phyloP scores from a whole-genome alignment of 2,329 filamentous ascomycete species.

The Ophiostoma ulmi region DNA sequence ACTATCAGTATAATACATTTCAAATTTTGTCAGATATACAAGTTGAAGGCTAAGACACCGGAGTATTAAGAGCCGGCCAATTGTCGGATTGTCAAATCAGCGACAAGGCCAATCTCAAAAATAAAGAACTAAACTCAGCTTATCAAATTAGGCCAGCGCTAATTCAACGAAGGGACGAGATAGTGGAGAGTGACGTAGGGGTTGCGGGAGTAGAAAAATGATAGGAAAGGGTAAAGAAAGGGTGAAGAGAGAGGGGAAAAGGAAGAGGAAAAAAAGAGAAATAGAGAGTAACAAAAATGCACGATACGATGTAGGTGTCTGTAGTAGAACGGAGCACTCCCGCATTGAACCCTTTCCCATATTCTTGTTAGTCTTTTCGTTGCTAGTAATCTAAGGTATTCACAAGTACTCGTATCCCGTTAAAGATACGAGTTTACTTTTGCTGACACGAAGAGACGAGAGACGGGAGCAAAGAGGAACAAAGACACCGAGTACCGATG shows the following conservation, averaged over 20 bases:
- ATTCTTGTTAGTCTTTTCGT: not conserved
- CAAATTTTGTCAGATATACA: not conserved
- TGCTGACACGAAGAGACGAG: not conserved
- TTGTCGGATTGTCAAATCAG: not conserved
- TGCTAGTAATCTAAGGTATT: too few species aligned
- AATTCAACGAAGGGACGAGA: not conserved
- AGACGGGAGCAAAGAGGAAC: not conserved
- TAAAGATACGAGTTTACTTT: not conserved
- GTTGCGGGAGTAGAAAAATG: not conserved
- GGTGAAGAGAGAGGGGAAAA: not conserved
- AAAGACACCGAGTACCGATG: not conserved
- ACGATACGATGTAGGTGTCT: too few species aligned
- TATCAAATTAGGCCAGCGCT: not conserved
- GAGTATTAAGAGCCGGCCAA: too few species aligned
- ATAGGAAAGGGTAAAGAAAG: not conserved
- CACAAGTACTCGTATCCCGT: not conserved
- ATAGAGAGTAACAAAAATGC: not conserved
- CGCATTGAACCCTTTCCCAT: not conserved
- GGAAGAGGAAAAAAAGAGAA: not conserved
- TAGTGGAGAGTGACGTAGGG: conserved; percentile 8
- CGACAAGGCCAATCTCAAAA: not conserved
- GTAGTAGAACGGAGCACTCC: not conserved
- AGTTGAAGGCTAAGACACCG: not conserved
- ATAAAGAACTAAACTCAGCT: conserved; percentile 11
- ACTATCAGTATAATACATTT: not conserved